Percentiles rank a stretch among this genome's conserved stretches.
Conservation (phyloP, 169 alveolate genomes). For the Theileria sp. region DNA sequence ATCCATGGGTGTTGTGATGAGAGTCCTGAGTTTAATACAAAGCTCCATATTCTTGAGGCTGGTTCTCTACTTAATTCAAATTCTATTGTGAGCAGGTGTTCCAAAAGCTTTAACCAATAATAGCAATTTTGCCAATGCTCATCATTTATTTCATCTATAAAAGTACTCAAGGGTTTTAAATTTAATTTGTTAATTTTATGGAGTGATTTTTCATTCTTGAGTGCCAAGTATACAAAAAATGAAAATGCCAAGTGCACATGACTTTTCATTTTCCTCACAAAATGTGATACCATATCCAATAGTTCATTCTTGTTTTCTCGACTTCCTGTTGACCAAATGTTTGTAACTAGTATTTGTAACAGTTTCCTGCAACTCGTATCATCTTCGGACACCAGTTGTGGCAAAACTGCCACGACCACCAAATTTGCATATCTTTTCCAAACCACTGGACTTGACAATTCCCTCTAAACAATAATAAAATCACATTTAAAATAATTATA, state of each 20-base stretch:
- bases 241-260: slow-evolving; percentile 41
- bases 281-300: slow-evolving; percentile 49
- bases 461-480: slow-evolving; percentile 14
- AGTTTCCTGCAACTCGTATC: slow-evolving; percentile 41
- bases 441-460: slow-evolving; percentile 23
- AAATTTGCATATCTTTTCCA: slow-evolving; percentile 57
- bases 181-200: slow-evolving; percentile 29
- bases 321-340: slow-evolving; percentile 40
- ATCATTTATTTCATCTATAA: slow-evolving; percentile 10
- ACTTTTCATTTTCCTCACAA: slow-evolving; percentile 18
- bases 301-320: slow-evolving; percentile 36
- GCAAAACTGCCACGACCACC: slow-evolving; percentile 35
- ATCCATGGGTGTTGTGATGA: slow-evolving; percentile 58
- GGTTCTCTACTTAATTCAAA: background rate
- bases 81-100: slow-evolving; percentile 14
- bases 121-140: slow-evolving; percentile 46
- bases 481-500: background rate
- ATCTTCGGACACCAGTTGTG: slow-evolving; percentile 25
- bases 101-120: slow-evolving; percentile 50
- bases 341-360: slow-evolving; percentile 28
- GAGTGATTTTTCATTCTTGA: slow-evolving; percentile 31
- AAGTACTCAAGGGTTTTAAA: slow-evolving; percentile 5
- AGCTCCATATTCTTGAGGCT: slow-evolving; percentile 27
- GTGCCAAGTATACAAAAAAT: slow-evolving; percentile 36
- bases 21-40: slow-evolving; percentile 14